Evolutionary conservation across 345 rosid genomes (phyloP).

Genomic region (Hypericum androsaemum): DNA sequence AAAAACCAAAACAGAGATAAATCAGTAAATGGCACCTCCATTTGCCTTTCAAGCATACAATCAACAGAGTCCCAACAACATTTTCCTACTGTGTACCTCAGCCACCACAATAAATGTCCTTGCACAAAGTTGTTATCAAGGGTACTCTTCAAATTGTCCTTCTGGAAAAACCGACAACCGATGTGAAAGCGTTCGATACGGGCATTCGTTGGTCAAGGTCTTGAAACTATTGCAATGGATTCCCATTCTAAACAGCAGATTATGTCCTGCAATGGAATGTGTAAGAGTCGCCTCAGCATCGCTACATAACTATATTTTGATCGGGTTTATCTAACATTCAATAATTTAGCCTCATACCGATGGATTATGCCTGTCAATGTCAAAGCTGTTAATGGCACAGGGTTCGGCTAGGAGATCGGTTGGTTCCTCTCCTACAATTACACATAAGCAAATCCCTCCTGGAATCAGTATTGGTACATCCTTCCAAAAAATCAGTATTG

Average conservation of each 20-base stretch:
- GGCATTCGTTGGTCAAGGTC: constrained; percentile 25
- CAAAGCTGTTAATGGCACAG: constrained; percentile 88
- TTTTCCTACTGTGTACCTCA: no score
- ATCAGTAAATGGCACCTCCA: no score
- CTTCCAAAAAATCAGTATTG: neutral
- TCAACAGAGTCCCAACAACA: no score
- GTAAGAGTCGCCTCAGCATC: neutral
- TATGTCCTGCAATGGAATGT: constrained; percentile 47
- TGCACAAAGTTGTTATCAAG: no score
- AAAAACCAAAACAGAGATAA: no score
- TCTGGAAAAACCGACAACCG: no score
- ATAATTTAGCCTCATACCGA: constrained; percentile 28
- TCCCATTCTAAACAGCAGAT: constrained; percentile 93
- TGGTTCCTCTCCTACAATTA: constrained; percentile 52
- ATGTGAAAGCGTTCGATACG: no score
- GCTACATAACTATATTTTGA: no score
- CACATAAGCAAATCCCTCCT: neutral
- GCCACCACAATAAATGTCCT: no score
- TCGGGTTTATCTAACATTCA: neutral
- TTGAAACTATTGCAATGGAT: constrained; percentile 52
- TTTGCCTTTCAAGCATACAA: no score
- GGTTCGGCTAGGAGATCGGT: constrained; percentile 75
- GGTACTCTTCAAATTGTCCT: no score
- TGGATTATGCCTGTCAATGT: constrained; percentile 69
- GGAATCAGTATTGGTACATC: constrained; percentile 3